Conservation (phyloP, 331 rosid species). For the Cydonia oblonga region DNA sequence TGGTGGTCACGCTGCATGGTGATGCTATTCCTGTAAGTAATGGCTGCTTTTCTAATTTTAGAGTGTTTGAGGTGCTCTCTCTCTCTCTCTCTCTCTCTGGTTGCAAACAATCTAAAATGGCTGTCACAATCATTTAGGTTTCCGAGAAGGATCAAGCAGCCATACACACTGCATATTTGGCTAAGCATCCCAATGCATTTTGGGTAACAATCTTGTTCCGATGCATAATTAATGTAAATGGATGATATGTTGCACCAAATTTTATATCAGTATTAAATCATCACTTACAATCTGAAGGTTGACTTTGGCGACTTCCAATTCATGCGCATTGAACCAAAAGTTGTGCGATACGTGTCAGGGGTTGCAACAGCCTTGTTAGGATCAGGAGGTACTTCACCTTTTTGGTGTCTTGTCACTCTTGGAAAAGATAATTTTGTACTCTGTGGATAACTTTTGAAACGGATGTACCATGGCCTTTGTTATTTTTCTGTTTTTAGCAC, state of each 20-base stretch:
- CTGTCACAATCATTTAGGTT: constrained; percentile 34
- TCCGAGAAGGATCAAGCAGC: constrained; percentile 55
- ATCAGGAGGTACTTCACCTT: constrained; percentile 64
- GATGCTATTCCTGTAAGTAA: constrained; percentile 71
- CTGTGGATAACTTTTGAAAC: too few species aligned
- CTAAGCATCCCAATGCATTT: constrained; percentile 80
- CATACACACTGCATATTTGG: constrained; percentile 67
- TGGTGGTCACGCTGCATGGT: constrained; percentile 77
- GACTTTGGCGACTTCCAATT: constrained; percentile 94
- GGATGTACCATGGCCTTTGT: too few species aligned
- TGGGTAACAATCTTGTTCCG: constrained; percentile 53
- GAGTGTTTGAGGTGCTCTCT: background rate
- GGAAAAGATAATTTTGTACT: too few species aligned
- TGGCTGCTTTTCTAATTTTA: constrained; percentile 3
- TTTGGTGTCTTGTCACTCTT: too few species aligned
- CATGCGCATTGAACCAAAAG: constrained; percentile 73
- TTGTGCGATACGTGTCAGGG: constrained; percentile 70
- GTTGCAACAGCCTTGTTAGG: constrained; percentile 87
- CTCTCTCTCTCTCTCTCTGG: background rate
- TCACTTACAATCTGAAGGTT: constrained; percentile 50
- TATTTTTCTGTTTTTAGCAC: too few species aligned
- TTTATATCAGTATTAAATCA: background rate
- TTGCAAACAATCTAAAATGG: background rate
- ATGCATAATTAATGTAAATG: background rate
- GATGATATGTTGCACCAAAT: background rate